Base-by-base conservation (phyloP, 2,329 filamentous ascomycete genomes). In the Xylaria multiplex region DNA sequence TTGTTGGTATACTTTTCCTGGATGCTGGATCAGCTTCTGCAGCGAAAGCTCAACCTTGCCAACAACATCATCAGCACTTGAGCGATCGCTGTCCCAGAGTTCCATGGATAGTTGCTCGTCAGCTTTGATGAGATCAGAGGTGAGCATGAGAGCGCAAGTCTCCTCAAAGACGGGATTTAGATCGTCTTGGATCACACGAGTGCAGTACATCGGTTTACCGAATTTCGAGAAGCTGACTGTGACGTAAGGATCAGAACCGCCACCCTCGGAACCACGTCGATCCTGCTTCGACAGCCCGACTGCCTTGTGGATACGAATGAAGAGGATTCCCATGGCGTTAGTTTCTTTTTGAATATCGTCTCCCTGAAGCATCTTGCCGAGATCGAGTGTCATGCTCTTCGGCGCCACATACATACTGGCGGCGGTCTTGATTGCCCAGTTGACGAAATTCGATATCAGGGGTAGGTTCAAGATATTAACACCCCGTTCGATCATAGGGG, bases 131-230 rank as follows among this genome's bases (percentile, higher is more conserved):
- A 97, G 84, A 70, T 97, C 94, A 0, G 92, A 87, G 0, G 92
- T 97, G 6, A 99, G 92, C 16, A 97, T 82, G 19, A 98, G 84
- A 1, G 93, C 93, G 49, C 92, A 90, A 1, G 88, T 92, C 79
- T 98, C 96, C 74, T 96, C 92, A 83, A 96, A 98, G 4, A 97
- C 85, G 0, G 96, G 96, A 74, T 98, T 97, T 61, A 97, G 85
- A 71, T 97, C 91, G 75, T 98, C 95, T 59, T 95, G 93, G 69
- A 98, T 97, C 58, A 98, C 94, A 54, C 96, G 90, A 1, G 96
- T 98, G 79, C 94, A 97, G 79, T 97, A 98, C 87, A 97, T 96
- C 1, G 95, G 95, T 81, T 99, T 99, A 63, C 92, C 92, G 73
- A 97, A 98, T 78, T 98, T 97, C 74, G 93, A 96, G 83, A 96